A percentile compares a stretch with the other conserved stretches of the same genome.
These are phyloP conservation scores for Globisporangium canariense DNA, from an alignment of 352 stramenopile species.

Conservation along the genomic window DNA sequence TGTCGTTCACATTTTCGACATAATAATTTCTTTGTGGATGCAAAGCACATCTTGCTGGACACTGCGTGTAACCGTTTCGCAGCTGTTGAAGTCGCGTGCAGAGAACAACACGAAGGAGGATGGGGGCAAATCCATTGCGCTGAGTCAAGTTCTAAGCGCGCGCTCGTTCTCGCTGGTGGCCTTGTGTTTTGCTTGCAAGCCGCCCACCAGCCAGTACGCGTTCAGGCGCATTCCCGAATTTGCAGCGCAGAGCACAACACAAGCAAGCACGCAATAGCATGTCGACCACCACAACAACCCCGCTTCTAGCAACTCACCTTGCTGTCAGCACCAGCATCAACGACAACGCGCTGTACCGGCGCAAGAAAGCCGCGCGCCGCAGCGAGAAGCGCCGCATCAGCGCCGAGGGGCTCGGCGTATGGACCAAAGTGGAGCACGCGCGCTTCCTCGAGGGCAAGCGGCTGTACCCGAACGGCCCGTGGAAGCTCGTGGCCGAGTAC, in stretches of 20 bases:
- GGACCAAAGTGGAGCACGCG: slow-evolving; percentile 35
- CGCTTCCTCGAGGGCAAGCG: slow-evolving; percentile 45
- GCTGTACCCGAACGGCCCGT: slow-evolving; percentile 48
- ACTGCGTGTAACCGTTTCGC: background rate
- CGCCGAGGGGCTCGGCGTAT: slow-evolving; percentile 33
- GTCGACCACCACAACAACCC: background rate
- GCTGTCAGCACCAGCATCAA: background rate
- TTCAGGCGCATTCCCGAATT: slow-evolving; percentile 14
- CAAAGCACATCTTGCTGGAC: background rate
- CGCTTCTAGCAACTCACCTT: background rate
- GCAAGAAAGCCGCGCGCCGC: slow-evolving; percentile 16
- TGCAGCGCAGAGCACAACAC: slow-evolving; percentile 18
- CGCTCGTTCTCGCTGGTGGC: background rate
- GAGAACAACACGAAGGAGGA: background rate
- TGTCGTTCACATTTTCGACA: too few relatives aligned
- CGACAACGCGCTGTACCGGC: background rate
- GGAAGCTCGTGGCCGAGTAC: slow-evolving; percentile 44
- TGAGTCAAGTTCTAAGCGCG: too few relatives aligned
- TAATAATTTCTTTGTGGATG: too few relatives aligned
- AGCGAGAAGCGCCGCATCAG: slow-evolving; percentile 27
- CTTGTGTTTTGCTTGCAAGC: background rate
- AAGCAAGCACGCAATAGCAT: background rate
- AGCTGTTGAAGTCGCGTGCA: slow-evolving; percentile 9
- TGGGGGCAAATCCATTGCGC: background rate
- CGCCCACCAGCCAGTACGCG: background rate